A percentile compares a stretch with the other conserved stretches of the same genome.
These are phyloP conservation scores for Mycena indigotica DNA, from an alignment of 768 basidiomycete species.

Conservation along the genomic window DNA sequence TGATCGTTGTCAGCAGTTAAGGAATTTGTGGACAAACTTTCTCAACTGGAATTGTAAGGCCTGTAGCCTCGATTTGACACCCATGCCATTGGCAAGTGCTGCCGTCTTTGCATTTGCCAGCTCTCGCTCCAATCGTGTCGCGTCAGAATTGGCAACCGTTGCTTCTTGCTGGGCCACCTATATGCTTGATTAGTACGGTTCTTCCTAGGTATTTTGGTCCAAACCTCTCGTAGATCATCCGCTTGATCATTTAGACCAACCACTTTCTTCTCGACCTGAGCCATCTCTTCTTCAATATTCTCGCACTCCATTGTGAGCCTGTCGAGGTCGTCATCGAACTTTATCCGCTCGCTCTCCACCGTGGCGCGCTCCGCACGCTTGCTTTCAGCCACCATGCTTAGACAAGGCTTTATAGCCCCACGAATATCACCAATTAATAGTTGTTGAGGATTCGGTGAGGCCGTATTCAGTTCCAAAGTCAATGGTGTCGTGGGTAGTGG, in stretches of 20 bases:
- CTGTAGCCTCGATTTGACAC: conserved; percentile 77
- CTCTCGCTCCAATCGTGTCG: conserved; percentile 46
- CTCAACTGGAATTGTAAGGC: conserved; percentile 75
- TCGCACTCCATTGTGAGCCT: conserved; percentile 76
- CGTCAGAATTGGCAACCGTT: conserved; percentile 64
- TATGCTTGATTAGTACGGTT: conserved; percentile 3
- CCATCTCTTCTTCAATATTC: conserved; percentile 77
- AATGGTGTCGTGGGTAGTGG: conserved; percentile 78
- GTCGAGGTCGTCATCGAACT: conserved; percentile 83
- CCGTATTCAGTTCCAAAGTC: conserved; percentile 78
- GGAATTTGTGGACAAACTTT: conserved; percentile 6
- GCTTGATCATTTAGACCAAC: conserved; percentile 71
- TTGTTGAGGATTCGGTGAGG: conserved; percentile 67
- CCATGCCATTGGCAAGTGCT: conserved; percentile 79
- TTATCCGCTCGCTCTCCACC: conserved; percentile 77
- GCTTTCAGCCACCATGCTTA: conserved; percentile 70
- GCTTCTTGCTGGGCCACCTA: conserved; percentile 82
- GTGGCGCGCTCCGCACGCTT: conserved; percentile 69
- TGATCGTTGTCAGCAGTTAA: conserved; percentile 6
- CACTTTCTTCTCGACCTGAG: conserved; percentile 74
- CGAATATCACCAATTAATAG: conserved; percentile 74
- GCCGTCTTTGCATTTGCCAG: conserved; percentile 24
- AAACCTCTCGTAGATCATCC: conserved; percentile 79
- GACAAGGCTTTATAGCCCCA: conserved; percentile 73
- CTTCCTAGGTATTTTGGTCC: background rate